Conservation (phyloP, 1,284 basidiomycete species). For the Schizopora paradoxa region DNA sequence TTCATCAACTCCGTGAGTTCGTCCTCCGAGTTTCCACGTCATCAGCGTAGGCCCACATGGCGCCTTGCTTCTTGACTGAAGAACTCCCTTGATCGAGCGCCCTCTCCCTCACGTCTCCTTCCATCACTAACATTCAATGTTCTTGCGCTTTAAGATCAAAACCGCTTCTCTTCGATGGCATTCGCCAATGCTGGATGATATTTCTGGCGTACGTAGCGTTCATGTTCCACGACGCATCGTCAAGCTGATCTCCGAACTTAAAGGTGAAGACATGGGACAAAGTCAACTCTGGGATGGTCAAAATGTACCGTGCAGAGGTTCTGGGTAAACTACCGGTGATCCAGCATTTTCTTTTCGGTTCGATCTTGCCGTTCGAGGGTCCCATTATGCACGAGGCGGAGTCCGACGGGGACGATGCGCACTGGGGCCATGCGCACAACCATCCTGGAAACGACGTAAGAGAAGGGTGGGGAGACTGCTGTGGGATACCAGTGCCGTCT, state of each 20-base stretch:
- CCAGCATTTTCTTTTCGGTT: conserved; percentile 95
- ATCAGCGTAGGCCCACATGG: no score
- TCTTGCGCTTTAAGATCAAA: conserved; percentile 64
- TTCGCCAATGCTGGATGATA: conserved; percentile 98
- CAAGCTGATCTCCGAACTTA: not conserved
- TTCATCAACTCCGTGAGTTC: conserved; percentile 89
- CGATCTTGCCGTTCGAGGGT: conserved; percentile 70
- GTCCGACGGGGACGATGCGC: conserved; percentile 36
- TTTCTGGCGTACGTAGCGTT: conserved; percentile 67
- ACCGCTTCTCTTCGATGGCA: conserved; percentile 96
- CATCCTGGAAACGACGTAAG: conserved; percentile 50
- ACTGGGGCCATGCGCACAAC: conserved; percentile 48
- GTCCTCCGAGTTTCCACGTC: no score
- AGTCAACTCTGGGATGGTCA: conserved; percentile 96
- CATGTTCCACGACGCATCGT: not conserved
- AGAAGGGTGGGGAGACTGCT: conserved; percentile 89
- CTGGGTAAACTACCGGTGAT: conserved; percentile 93
- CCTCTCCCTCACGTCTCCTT: not conserved
- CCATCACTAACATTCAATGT: not conserved
- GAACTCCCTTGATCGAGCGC: not conserved
- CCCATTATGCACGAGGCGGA: conserved; percentile 39
- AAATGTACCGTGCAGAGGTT: conserved; percentile 97
- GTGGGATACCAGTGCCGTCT: conserved; percentile 85
- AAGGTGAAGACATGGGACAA: conserved; percentile 96
- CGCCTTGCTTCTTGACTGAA: no score